phyloP scores from a whole-genome alignment of 2,329 filamentous ascomycete species.

The Aspergillus pseudoviridinutans region DNA sequence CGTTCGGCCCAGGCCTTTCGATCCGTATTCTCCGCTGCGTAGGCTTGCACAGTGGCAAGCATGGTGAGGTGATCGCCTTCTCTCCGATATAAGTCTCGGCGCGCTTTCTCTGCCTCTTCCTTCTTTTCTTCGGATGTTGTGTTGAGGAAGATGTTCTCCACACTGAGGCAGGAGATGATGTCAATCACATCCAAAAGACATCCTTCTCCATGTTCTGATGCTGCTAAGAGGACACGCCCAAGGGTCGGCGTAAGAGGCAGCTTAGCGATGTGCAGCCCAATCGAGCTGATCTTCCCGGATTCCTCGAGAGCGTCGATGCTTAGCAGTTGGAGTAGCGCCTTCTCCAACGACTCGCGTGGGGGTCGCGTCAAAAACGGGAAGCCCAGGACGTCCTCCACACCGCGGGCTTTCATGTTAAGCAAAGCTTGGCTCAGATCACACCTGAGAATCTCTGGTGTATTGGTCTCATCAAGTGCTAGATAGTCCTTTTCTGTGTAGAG shows the following conservation, averaged over 20 bases:
- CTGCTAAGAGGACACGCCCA: conserved; percentile 77
- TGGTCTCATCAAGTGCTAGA: conserved; percentile 64
- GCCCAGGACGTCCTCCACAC: conserved; percentile 71
- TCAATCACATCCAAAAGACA: conserved; percentile 83
- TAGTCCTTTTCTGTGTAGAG: conserved; percentile 82
- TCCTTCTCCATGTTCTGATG: conserved; percentile 64
- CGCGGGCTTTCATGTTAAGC: conserved; percentile 88
- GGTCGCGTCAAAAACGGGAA: conserved; percentile 87
- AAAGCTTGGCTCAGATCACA: conserved; percentile 84
- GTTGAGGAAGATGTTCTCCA: conserved; percentile 61
- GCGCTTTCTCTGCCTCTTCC: conserved; percentile 53
- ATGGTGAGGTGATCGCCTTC: conserved; percentile 64
- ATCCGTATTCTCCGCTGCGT: conserved; percentile 55
- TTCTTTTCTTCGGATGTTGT: conserved; percentile 57
- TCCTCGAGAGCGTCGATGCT: conserved; percentile 72
- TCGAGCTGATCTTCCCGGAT: conserved; percentile 66
- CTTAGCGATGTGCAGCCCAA: conserved; percentile 72
- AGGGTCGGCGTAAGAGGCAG: conserved; percentile 79
- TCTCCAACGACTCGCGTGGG: conserved; percentile 70
- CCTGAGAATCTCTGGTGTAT: conserved; percentile 82
- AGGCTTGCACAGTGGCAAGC: conserved; percentile 57
- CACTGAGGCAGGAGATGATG: conserved; percentile 65
- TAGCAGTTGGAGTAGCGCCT: conserved; percentile 75
- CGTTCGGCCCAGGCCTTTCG: conserved; percentile 58
- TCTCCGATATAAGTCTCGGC: conserved; percentile 54